These are phyloP conservation scores for Dalbergia cultrata DNA, from an alignment of 306 rosid species.

Conservation along the genomic window DNA sequence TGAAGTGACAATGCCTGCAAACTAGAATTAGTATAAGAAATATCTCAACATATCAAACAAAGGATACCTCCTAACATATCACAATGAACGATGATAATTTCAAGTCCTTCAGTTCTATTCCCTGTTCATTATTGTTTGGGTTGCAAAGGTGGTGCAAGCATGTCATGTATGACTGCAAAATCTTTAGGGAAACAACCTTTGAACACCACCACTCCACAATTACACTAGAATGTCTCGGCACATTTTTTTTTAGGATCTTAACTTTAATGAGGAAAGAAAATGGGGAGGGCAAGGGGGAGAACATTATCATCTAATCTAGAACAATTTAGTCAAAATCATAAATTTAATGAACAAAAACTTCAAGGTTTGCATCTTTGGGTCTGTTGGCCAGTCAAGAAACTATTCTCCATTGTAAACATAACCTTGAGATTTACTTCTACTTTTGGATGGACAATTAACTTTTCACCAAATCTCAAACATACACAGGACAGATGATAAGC, in stretches of 20 bases:
- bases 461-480: constrained; percentile 25
- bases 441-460: constrained; percentile 23
- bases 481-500: constrained; percentile 15
- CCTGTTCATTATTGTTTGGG: constrained; percentile 15
- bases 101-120: constrained; percentile 2
- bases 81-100: not conserved
- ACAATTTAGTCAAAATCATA: not conserved
- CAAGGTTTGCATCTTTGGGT: constrained; percentile 21
- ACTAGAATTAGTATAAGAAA: too few species aligned
- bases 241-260: constrained; percentile 2
- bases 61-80: too few species aligned
- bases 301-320: constrained; percentile 13
- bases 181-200: not conserved
- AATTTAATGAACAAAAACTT: not conserved
- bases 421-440: constrained; percentile 3
- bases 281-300: not conserved
- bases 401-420: not conserved
- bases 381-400: constrained; percentile 18
- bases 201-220: not conserved
- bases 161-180: constrained; percentile 27
- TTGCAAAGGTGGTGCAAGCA: not conserved
- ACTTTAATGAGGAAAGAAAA: not conserved
- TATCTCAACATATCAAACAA: too few species aligned
- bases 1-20: too few species aligned
- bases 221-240: not conserved